phyloP scores from a whole-genome alignment of 2,329 filamentous ascomycete genomes.

The Didymella segeticola region DNA sequence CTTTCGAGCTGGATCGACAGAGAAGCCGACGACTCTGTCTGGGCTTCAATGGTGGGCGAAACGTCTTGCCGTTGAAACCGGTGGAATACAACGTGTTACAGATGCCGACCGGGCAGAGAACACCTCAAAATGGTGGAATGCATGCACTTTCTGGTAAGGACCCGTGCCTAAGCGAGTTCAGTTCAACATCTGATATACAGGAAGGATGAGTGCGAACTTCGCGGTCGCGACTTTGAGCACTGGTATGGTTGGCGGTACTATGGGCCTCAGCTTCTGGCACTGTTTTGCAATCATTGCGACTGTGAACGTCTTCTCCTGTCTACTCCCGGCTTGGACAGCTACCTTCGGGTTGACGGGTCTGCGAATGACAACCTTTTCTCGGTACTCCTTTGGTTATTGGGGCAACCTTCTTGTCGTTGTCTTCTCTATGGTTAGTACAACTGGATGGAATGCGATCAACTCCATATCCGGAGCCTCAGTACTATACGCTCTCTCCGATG shows the following conservation, averaged over 20 bases:
- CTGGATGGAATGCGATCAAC: slow-evolving; percentile 51
- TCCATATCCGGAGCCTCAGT: slow-evolving; percentile 48
- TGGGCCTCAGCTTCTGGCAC: slow-evolving; percentile 48
- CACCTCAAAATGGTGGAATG: slow-evolving; percentile 34
- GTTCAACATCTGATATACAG: background rate
- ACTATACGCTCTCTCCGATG: slow-evolving; percentile 46
- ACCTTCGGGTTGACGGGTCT: slow-evolving; percentile 46
- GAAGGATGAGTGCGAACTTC: slow-evolving; percentile 25
- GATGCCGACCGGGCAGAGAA: slow-evolving; percentile 29
- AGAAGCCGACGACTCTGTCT: background rate
- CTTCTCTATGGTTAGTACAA: slow-evolving; percentile 49
- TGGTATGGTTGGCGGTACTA: slow-evolving; percentile 40
- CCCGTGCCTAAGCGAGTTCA: background rate
- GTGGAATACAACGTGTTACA: slow-evolving; percentile 31
- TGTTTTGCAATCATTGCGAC: slow-evolving; percentile 47
- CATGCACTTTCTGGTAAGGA: slow-evolving; percentile 34
- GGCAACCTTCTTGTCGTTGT: slow-evolving; percentile 47
- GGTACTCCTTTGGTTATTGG: slow-evolving; percentile 51
- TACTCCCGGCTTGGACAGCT: slow-evolving; percentile 37
- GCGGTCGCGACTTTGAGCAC: slow-evolving; percentile 47
- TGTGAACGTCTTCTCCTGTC: slow-evolving; percentile 43
- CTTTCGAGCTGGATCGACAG: background rate
- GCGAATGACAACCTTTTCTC: slow-evolving; percentile 47
- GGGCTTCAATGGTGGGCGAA: slow-evolving; percentile 13
- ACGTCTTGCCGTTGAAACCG: slow-evolving; percentile 28